Evolutionary conservation across 305 asterid genomes (phyloP).

Genomic region (Salvia sclarea): DNA sequence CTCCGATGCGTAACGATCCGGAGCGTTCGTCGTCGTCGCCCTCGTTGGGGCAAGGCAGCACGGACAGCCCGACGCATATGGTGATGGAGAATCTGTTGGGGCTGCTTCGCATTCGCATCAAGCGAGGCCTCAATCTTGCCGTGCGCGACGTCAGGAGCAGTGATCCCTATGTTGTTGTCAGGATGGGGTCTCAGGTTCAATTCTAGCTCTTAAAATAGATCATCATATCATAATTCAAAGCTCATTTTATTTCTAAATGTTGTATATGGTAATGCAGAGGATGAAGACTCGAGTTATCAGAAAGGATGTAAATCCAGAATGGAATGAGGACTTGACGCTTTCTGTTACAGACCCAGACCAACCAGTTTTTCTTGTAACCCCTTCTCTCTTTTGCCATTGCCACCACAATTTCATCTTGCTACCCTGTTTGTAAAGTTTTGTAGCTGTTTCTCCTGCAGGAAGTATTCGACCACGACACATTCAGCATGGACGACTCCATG

Average conservation of each 20-base stretch:
- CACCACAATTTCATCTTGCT: too few species aligned
- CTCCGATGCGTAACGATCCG: background rate
- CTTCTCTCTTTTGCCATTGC: background rate
- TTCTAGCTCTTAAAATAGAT: too few species aligned
- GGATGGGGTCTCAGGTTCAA: conserved; percentile 79
- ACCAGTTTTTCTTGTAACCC: conserved; percentile 49
- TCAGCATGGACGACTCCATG: conserved; percentile 88
- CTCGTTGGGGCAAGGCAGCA: background rate
- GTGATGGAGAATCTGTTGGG: conserved; percentile 69
- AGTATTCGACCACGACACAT: conserved; percentile 83
- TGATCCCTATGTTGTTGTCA: conserved; percentile 84
- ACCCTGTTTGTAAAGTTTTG: too few species aligned
- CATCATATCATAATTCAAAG: too few species aligned
- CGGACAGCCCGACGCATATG: conserved; percentile 29
- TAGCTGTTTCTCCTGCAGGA: conserved; percentile 24
- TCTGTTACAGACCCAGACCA: conserved; percentile 52
- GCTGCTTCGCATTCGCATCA: conserved; percentile 67
- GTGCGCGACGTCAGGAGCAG: conserved; percentile 90
- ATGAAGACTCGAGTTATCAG: conserved; percentile 69
- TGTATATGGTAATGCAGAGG: conserved; percentile 47
- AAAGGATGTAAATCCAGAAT: conserved; percentile 73
- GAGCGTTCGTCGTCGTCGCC: background rate
- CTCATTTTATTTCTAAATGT: background rate
- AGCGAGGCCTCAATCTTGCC: conserved; percentile 82
- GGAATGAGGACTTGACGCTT: conserved; percentile 84